Percentiles rank a stretch among this genome's conserved stretches.
Evolutionary conservation across 2,329 filamentous ascomycete species (phyloP).

Genomic region (Conoideocrella luteorostrata): DNA sequence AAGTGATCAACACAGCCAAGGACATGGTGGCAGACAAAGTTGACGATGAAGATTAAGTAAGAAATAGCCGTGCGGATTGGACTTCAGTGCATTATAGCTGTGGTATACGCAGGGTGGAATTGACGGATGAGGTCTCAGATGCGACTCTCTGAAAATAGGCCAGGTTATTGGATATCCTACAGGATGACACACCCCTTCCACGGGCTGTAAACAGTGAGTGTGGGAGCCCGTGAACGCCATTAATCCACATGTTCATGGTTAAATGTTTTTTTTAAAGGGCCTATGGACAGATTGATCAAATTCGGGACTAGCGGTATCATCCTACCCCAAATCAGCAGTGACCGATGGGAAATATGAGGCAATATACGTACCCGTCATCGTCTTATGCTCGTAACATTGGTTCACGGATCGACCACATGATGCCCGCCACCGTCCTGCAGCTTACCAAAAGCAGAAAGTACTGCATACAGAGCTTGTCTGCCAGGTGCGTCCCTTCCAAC

Average conservation of each 20-base stretch:
- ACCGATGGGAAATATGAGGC: background rate
- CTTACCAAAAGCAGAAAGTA: background rate
- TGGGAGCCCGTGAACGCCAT: background rate
- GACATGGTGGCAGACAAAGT: conserved; percentile 47
- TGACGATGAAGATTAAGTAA: conserved; percentile 41
- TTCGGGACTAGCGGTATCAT: background rate
- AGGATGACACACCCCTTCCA: too few species aligned
- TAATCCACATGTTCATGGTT: background rate
- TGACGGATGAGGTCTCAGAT: too few species aligned
- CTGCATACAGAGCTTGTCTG: too few species aligned
- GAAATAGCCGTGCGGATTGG: too few species aligned
- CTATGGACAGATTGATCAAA: too few species aligned
- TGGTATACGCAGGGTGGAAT: too few species aligned
- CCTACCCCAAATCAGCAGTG: background rate
- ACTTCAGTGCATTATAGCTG: too few species aligned
- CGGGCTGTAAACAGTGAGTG: too few species aligned
- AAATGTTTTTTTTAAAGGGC: background rate
- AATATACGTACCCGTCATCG: background rate
- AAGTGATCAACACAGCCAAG: conserved; percentile 42
- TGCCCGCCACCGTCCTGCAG: conserved; percentile 4
- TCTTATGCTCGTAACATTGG: conserved; percentile 1
- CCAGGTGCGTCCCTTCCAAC: background rate
- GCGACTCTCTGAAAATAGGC: too few species aligned
- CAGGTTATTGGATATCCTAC: too few species aligned
- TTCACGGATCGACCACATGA: conserved; percentile 5